A percentile compares a stretch with the other conserved stretches of the same genome.
phyloP scores from a whole-genome alignment of 352 stramenopile species.

The Pelagophyceae sp. region DNA sequence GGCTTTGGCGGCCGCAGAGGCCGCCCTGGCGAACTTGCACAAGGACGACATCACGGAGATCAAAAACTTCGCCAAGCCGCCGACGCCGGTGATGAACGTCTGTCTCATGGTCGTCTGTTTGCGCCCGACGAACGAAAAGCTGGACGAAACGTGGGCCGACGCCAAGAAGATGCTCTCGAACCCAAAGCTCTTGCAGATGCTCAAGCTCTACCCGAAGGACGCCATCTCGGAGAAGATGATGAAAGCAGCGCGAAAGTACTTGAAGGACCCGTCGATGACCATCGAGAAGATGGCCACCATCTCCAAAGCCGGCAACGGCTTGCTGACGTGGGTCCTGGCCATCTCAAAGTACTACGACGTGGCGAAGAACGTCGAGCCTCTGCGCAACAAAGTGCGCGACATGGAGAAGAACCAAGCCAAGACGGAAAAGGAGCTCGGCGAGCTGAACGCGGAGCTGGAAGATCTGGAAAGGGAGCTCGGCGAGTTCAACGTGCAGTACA shows the following conservation, averaged over 20 bases:
- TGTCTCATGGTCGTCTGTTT: constrained; percentile 50
- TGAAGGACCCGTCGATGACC: constrained; percentile 82
- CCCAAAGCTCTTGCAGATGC: constrained; percentile 60
- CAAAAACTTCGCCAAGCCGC: constrained; percentile 85
- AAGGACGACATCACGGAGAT: constrained; percentile 89
- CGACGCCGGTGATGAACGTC: constrained; percentile 79
- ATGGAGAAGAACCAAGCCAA: constrained; percentile 77
- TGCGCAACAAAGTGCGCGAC: constrained; percentile 77
- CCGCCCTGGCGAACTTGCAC: constrained; percentile 80
- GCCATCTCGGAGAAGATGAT: constrained; percentile 90
- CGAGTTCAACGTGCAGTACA: constrained; percentile 76
- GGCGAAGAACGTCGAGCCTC: constrained; percentile 81
- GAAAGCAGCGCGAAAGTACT: constrained; percentile 78
- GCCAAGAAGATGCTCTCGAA: constrained; percentile 89
- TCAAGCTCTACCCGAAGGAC: constrained; percentile 91
- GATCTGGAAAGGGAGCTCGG: constrained; percentile 70
- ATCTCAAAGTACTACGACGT: constrained; percentile 92
- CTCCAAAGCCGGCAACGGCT: constrained; percentile 69
- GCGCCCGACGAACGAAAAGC: constrained; percentile 76
- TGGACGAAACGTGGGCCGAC: constrained; percentile 76
- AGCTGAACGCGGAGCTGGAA: constrained; percentile 58
- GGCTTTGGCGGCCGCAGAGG: constrained; percentile 78
- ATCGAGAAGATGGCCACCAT: constrained; percentile 89
- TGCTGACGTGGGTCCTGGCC: constrained; percentile 83
- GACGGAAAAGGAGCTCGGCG: constrained; percentile 64